These are phyloP conservation scores for Plasmodium falciparum DNA, from an alignment of 169 alveolate genomes.

Conservation along the genomic window DNA sequence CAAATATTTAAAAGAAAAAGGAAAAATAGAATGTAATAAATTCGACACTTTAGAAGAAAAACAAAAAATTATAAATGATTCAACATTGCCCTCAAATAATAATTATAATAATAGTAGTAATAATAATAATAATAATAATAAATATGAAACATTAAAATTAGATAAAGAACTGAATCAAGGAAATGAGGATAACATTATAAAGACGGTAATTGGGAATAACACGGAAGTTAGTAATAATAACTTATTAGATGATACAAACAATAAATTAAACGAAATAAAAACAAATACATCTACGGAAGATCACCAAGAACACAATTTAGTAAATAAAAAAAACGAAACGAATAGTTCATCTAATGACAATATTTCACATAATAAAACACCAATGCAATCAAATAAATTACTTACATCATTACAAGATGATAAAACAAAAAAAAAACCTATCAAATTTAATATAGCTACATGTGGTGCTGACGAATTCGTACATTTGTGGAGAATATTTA, in stretches of 20 bases:
- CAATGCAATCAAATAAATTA: background rate
- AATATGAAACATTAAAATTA: too few relatives aligned
- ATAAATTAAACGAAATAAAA: background rate
- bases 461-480: conserved; percentile 94
- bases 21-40: conserved; percentile 18
- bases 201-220: background rate
- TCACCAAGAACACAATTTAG: too few relatives aligned
- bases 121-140: background rate
- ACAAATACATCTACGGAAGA: background rate
- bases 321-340: too few relatives aligned
- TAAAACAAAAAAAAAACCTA: conserved; percentile 21
- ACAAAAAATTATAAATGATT: background rate
- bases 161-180: too few relatives aligned
- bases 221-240: background rate
- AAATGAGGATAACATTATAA: too few relatives aligned
- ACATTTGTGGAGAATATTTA: conserved; percentile 90
- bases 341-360: conserved; percentile 7
- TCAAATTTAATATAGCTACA: conserved; percentile 86
- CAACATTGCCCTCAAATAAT: conserved; percentile 15
- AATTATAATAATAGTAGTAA: conserved; percentile 10
- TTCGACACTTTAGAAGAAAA: conserved; percentile 16
- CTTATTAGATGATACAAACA: background rate
- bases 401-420: background rate
- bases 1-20: conserved; percentile 52
- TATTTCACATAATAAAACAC: background rate